These are phyloP conservation scores for Blastomyces gilchristii DNA, from an alignment of 2,329 filamentous ascomycete genomes.

Conservation along the genomic window DNA sequence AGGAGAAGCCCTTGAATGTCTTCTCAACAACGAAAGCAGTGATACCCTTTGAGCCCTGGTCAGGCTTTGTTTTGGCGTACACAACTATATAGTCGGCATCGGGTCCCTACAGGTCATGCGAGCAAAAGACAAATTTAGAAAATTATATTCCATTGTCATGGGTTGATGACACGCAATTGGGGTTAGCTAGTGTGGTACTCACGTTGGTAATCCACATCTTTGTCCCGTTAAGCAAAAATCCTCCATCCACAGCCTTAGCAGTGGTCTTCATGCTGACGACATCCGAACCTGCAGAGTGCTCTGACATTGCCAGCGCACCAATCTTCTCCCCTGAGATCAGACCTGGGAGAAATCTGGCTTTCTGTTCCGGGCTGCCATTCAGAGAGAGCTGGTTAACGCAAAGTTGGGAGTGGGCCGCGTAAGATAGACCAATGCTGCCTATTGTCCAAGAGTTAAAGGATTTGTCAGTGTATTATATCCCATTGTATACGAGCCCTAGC, in stretches of 20 bases:
- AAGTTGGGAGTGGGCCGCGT: constrained; percentile 89
- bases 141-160: background rate
- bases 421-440: constrained; percentile 66
- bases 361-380: constrained; percentile 72
- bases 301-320: constrained; percentile 88
- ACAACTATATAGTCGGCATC: constrained; percentile 89
- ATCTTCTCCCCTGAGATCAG: constrained; percentile 71
- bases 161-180: background rate
- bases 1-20: constrained; percentile 63
- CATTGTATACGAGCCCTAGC: background rate
- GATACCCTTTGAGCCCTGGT: constrained; percentile 75
- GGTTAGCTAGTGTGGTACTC: constrained; percentile 11
- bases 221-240: constrained; percentile 73
- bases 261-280: constrained; percentile 92
- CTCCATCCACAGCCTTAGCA: constrained; percentile 70
- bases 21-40: constrained; percentile 84
- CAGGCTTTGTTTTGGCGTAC: constrained; percentile 89
- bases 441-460: background rate
- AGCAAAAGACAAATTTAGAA: background rate
- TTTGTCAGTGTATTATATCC: background rate
- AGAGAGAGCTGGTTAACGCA: constrained; percentile 94
- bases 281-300: constrained; percentile 81
- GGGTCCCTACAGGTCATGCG: constrained; percentile 45
- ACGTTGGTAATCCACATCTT: constrained; percentile 99
- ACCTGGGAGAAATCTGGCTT: constrained; percentile 66